Base-by-base conservation (phyloP, 495 filamentous ascomycete genomes). In the Daldinia decipiens region DNA sequence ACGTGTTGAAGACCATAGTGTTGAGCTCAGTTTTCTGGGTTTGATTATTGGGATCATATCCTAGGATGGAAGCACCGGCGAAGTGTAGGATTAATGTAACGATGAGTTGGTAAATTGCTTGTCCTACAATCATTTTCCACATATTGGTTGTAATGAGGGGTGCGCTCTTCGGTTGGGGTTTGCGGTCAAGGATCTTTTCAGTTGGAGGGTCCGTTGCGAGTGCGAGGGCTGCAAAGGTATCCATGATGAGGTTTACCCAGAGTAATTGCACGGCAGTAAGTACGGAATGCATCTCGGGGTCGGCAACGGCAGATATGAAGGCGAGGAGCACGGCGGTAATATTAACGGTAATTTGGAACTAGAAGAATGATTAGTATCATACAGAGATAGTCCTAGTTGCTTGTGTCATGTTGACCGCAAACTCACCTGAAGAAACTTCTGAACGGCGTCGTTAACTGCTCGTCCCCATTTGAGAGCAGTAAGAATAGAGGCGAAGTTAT, bases 101-200 rank as follows among this genome's bases (percentile, higher is more conserved):
- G n/a, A 87, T 83, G 26, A 97, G 82, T 75, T 96, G 92, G 75
- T 90, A 96, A 65, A 95, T 89, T 15, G 91, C 84, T 77, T 97
- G 93, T 17, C 92, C 92, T 62, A 93, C 85, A 55, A 97, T 95
- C 92, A 95, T 97, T 81, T 97, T 97, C 92, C 92, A 95, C 92
- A 95, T 96, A 17, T 87, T 91, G 34, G 88, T 76, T 9, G 87
- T 93, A 57, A 97, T 93, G 12, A 97, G 82, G 13, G 91, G 88
- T 7, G 90, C 86, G 7, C 90, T 90, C 76, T 93, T 94, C 4
- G 87, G 87, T 71, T 94, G 90, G 0, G 93, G 93, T 65, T 87
- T 85, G 19, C 93, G 90, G 70, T 93, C 77, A 19, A 97, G 84
- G 55, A 96, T 86, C 36, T 82, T 84, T 9, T 85, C 81, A 6